Percentiles rank a stretch among this genome's conserved stretches.
phyloP scores from a whole-genome alignment of 2,329 filamentous ascomycete genomes.

The Penicillium sp. region DNA sequence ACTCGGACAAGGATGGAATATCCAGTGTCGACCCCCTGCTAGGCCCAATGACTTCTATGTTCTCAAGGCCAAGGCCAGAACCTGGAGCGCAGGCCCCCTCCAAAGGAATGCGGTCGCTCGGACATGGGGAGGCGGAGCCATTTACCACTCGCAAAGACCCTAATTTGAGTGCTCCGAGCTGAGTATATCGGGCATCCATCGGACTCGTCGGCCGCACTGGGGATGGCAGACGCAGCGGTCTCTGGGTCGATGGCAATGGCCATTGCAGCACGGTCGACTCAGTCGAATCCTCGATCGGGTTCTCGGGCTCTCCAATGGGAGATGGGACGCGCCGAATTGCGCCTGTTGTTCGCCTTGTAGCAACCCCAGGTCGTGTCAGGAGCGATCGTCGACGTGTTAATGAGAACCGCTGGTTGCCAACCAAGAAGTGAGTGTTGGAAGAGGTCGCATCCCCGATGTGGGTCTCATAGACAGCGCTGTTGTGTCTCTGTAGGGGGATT shows the following conservation, averaged over 20 bases:
- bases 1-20: conserved; percentile 18
- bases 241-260: conserved; percentile 19
- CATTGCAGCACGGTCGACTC: conserved; percentile 19
- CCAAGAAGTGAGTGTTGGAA: conserved; percentile 35
- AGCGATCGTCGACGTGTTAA: conserved; percentile 40
- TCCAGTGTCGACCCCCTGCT: conserved; percentile 14
- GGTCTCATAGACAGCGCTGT: conserved; percentile 25
- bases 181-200: conserved; percentile 37
- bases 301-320: conserved; percentile 24
- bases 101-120: conserved; percentile 34
- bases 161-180: conserved; percentile 40
- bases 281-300: conserved; percentile 7
- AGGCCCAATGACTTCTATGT: conserved; percentile 8
- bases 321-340: conserved; percentile 23
- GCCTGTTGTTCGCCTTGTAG: conserved; percentile 34
- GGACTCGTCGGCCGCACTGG: conserved; percentile 27
- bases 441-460: conserved; percentile 23
- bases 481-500: conserved; percentile 25
- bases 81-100: conserved; percentile 11
- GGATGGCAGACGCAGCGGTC: conserved; percentile 8
- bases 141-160: conserved; percentile 43
- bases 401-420: conserved; percentile 35
- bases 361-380: conserved; percentile 35
- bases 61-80: conserved; percentile 17
- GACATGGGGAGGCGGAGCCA: conserved; percentile 37